Percentiles rank a stretch among this genome's conserved stretches.
phyloP scores from a whole-genome alignment of 2,329 filamentous ascomycete species.

The Neonectria magnoliae region DNA sequence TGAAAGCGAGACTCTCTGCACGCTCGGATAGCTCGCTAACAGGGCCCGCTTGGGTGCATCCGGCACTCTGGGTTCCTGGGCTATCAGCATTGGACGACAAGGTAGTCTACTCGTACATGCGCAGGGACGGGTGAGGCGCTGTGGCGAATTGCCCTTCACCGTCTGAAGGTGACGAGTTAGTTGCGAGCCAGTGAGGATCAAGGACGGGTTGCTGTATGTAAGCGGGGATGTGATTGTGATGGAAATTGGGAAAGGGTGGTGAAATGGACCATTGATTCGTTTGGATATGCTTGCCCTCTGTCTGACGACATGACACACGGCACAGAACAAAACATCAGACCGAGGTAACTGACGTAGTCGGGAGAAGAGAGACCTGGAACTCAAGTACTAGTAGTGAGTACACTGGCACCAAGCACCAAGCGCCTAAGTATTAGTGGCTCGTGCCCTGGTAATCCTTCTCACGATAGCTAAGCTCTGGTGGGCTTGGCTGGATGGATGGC shows the following conservation, averaged over 20 bases:
- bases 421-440: background rate
- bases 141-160: background rate
- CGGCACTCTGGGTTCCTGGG: background rate
- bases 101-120: background rate
- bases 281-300: conserved; percentile 3
- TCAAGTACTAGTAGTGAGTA: background rate
- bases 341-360: background rate
- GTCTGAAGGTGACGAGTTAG: background rate
- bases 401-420: background rate
- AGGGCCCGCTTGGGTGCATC: background rate
- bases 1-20: background rate
- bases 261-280: conserved; percentile 6
- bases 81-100: background rate
- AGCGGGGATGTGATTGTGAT: conserved; percentile 25
- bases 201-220: conserved; percentile 12
- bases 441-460: background rate
- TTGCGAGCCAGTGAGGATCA: conserved; percentile 10
- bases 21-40: conserved; percentile 1
- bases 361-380: background rate
- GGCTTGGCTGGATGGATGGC: conserved; percentile 17
- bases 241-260: conserved; percentile 8
- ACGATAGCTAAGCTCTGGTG: conserved; percentile 21
- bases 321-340: background rate
- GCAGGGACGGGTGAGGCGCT: conserved; percentile 10
- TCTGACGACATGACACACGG: conserved; percentile 18